Evolutionary conservation across 371 early-diverging fungal species (phyloP).

Genomic region (Mortierella sp.): DNA sequence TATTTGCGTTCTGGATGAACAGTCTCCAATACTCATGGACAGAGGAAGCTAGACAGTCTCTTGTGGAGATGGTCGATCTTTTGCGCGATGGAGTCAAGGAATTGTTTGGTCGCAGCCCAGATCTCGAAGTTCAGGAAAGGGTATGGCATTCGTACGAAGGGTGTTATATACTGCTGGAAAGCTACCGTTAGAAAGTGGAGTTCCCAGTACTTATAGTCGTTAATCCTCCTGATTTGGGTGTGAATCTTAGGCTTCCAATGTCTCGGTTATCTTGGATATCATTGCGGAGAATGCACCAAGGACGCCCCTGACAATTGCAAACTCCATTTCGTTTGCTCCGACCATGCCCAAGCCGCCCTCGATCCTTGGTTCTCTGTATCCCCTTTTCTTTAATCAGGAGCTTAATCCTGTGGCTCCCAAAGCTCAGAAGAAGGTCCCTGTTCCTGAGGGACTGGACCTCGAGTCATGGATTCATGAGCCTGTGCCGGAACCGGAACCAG

Average conservation of each 20-base stretch:
- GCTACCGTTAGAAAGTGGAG: too few species aligned
- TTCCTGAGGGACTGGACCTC: conserved; percentile 90
- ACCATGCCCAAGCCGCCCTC: conserved; percentile 55
- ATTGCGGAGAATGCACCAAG: conserved; percentile 55
- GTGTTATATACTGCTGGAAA: too few species aligned
- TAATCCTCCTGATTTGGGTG: too few species aligned
- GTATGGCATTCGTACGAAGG: conserved; percentile 54
- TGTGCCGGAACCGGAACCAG: conserved; percentile 68
- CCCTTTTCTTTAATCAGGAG: conserved; percentile 81
- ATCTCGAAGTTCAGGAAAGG: conserved; percentile 89
- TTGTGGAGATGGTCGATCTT: conserved; percentile 64
- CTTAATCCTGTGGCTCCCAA: conserved; percentile 94
- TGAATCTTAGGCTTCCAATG: conserved; percentile 67
- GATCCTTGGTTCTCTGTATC: conserved; percentile 63
- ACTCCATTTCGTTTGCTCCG: conserved; percentile 52
- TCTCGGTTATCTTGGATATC: conserved; percentile 67
- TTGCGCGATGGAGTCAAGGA: conserved; percentile 39
- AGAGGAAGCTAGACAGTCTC: conserved; percentile 63
- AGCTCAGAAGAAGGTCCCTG: conserved; percentile 89
- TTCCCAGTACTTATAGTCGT: too few species aligned
- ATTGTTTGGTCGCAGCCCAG: conserved; percentile 61
- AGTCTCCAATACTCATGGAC: conserved; percentile 69
- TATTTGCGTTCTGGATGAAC: conserved; percentile 75
- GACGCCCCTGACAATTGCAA: conserved; percentile 43
- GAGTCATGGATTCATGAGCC: conserved; percentile 84